A percentile compares a stretch with the other conserved stretches of the same genome.
Conservation (phyloP, 2,329 filamentous ascomycete genomes). For the Botrytis paeoniae region DNA sequence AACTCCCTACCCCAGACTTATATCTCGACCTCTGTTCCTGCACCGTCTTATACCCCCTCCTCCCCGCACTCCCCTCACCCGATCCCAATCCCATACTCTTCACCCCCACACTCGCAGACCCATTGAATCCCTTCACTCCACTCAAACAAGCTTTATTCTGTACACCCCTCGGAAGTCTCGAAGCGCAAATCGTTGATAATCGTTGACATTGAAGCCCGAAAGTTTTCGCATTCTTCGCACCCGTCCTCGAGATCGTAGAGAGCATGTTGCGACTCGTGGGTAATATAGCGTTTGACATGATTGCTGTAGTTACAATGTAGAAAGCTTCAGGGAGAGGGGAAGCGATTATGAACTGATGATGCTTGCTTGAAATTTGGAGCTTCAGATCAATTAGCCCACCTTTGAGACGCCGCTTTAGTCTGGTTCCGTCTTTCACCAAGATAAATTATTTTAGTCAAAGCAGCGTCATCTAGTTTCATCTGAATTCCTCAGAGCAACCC, state of each 20-base stretch:
- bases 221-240: slow-evolving; percentile 3
- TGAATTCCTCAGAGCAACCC: slow-evolving; percentile 1
- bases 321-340: background rate
- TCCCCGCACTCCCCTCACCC: background rate
- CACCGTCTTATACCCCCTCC: slow-evolving; percentile 35
- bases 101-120: background rate
- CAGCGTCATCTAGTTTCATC: background rate
- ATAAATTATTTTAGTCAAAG: background rate
- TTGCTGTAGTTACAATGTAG: background rate
- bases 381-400: background rate
- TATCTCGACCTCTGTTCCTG: slow-evolving; percentile 36
- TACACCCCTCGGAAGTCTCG: background rate
- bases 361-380: slow-evolving; percentile 8
- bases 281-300: background rate
- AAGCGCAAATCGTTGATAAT: slow-evolving; percentile 18
- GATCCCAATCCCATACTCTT: background rate
- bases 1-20: slow-evolving; percentile 33
- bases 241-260: background rate
- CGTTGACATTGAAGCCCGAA: slow-evolving; percentile 22
- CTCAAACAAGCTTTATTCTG: background rate
- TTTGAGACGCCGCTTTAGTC: background rate
- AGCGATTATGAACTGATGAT: background rate
- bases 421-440: no score
- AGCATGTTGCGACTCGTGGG: background rate
- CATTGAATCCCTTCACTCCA: background rate